These are phyloP conservation scores for Lyophyllum shimeji DNA, from an alignment of 768 basidiomycete species.

Conservation along the genomic window DNA sequence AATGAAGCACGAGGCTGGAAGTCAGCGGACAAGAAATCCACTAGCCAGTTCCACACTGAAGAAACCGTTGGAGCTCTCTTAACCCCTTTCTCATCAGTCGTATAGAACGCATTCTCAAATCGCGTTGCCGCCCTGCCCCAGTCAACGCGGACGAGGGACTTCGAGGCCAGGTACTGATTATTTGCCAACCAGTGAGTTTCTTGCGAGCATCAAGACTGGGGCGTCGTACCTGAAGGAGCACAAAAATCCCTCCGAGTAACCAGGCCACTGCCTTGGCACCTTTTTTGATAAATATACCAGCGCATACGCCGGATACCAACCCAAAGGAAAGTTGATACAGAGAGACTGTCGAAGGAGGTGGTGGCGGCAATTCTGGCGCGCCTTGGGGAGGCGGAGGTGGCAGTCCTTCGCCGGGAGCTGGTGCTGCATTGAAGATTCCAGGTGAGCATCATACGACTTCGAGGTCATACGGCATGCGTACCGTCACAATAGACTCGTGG, in stretches of 20 bases:
- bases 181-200: neutral
- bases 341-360: slow-evolving; percentile 74
- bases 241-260: slow-evolving; percentile 86
- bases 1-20: slow-evolving; percentile 92
- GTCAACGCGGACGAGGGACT: slow-evolving; percentile 73
- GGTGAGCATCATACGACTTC: neutral
- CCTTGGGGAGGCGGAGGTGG: neutral
- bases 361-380: slow-evolving; percentile 39
- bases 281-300: slow-evolving; percentile 94
- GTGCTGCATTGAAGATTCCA: neutral
- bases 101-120: slow-evolving; percentile 77
- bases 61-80: slow-evolving; percentile 61
- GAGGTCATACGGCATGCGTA: slow-evolving; percentile 22
- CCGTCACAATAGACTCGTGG: slow-evolving; percentile 54
- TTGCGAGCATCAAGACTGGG: neutral
- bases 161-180: slow-evolving; percentile 74
- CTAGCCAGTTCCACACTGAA: slow-evolving; percentile 63
- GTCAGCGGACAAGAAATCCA: slow-evolving; percentile 87
- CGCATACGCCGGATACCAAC: slow-evolving; percentile 83
- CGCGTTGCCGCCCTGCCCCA: slow-evolving; percentile 65
- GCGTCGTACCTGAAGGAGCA: slow-evolving; percentile 77
- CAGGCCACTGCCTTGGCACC: slow-evolving; percentile 85
- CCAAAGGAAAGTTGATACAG: slow-evolving; percentile 85
- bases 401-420: slow-evolving; percentile 6
- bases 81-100: slow-evolving; percentile 52